Evolutionary conservation across 2,329 filamentous ascomycete species (phyloP).

Genomic region (Alternaria longipes): DNA sequence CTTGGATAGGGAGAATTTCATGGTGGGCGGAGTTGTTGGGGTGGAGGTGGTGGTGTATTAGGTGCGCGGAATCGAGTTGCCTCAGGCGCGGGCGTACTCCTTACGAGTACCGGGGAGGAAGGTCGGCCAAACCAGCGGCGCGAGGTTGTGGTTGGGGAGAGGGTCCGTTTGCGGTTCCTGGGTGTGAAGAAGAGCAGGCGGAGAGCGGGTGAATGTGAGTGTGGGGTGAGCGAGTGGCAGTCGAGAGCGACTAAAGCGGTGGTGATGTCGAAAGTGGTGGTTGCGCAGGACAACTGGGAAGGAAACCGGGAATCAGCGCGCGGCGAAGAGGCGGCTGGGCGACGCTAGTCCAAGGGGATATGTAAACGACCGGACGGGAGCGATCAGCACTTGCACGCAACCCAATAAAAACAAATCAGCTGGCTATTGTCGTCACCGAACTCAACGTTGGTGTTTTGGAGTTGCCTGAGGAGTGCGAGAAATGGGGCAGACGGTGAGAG

Average conservation of each 20-base stretch:
- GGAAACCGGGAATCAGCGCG: constrained; percentile 43
- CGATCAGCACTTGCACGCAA: constrained; percentile 41
- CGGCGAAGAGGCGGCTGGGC: constrained; percentile 37
- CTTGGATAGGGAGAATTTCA: constrained; percentile 47
- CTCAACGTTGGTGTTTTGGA: constrained; percentile 24
- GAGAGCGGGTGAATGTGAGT: constrained; percentile 15
- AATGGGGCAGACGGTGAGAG: constrained; percentile 29
- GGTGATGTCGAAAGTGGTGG: constrained; percentile 31
- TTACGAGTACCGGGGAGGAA: constrained; percentile 38
- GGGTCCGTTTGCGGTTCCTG: constrained; percentile 16
- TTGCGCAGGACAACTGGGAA: constrained; percentile 36
- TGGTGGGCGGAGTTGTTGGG: constrained; percentile 30
- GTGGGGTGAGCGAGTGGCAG: constrained; percentile 40
- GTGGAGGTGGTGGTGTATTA: constrained; percentile 13
- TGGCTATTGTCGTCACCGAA: constrained; percentile 32
- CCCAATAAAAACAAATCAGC: constrained; percentile 19
- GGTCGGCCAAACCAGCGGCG: constrained; percentile 50
- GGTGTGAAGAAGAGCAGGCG: constrained; percentile 9
- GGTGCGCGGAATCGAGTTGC: constrained; percentile 15
- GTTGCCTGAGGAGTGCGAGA: constrained; percentile 38
- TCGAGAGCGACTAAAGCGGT: constrained; percentile 28
- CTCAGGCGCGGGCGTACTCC: constrained; percentile 39
- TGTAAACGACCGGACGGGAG: constrained; percentile 43
- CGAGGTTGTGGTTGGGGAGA: constrained; percentile 12
- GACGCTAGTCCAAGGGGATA: constrained; percentile 28